Percentiles rank a stretch among this genome's conserved stretches.
Evolutionary conservation across 2,329 filamentous ascomycete species (phyloP).

Genomic region (Colletotrichum lini): DNA sequence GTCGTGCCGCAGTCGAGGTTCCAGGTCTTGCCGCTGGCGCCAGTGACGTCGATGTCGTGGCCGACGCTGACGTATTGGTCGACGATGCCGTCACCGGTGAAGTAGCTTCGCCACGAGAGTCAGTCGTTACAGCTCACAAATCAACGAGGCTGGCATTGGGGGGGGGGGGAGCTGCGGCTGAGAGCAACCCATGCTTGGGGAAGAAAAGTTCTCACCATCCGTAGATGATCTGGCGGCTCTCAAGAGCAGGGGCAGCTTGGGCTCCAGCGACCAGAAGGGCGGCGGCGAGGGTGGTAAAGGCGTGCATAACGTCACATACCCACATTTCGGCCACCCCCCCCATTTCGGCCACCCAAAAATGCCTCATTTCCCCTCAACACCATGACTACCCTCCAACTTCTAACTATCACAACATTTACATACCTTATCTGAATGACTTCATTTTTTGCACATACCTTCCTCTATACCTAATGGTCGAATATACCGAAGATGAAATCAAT

Average conservation of each 20-base stretch:
- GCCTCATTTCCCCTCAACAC: too few relatives aligned
- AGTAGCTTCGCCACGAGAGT: constrained; percentile 2
- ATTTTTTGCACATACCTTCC: too few relatives aligned
- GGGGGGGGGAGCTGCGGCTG: background rate
- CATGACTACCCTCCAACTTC: too few relatives aligned
- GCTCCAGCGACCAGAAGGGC: constrained; percentile 19
- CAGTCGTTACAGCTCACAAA: background rate
- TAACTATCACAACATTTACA: too few relatives aligned
- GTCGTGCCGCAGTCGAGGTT: constrained; percentile 32
- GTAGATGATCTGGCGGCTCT: constrained; percentile 26
- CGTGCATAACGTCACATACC: too few relatives aligned
- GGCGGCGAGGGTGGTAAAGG: constrained; percentile 13
- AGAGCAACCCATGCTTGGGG: background rate
- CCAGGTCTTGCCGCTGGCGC: constrained; percentile 20
- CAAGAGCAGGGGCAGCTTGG: constrained; percentile 25
- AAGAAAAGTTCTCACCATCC: constrained; percentile 18
- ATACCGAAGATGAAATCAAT: too few relatives aligned
- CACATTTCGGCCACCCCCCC: too few relatives aligned
- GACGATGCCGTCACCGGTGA: constrained; percentile 22
- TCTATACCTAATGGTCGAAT: too few relatives aligned
- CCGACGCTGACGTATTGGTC: constrained; percentile 28
- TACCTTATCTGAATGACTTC: too few relatives aligned
- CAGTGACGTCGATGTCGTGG: constrained; percentile 1
- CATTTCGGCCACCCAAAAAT: too few relatives aligned
- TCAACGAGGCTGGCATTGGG: too few relatives aligned